Evolutionary conservation across 2,329 filamentous ascomycete species (phyloP).

Genomic region (Sporothrix humicola): DNA sequence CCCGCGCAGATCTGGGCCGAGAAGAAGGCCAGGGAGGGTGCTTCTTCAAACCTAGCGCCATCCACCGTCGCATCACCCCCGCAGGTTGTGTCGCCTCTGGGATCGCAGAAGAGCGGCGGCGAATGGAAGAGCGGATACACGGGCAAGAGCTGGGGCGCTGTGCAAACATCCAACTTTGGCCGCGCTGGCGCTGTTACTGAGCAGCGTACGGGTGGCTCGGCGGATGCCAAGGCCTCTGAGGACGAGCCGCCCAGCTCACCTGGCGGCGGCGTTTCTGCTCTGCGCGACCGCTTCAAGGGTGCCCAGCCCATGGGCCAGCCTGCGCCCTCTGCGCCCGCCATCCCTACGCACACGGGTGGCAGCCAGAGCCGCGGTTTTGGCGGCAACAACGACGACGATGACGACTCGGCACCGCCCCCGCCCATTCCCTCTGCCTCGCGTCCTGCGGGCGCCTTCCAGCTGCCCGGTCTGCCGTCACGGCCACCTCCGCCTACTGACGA

Average conservation of each 20-base stretch:
- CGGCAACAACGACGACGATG: conserved; percentile 40
- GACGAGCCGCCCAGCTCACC: conserved; percentile 56
- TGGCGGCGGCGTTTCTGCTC: conserved; percentile 70
- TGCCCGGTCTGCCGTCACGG: conserved; percentile 74
- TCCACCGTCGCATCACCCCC: conserved; percentile 40
- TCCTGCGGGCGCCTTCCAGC: conserved; percentile 75
- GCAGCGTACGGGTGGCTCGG: conserved; percentile 67
- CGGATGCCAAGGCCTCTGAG: conserved; percentile 51
- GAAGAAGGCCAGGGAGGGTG: conserved; percentile 85
- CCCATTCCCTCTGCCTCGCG: conserved; percentile 68
- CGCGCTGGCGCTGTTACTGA: conserved; percentile 61
- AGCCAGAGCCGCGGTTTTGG: neutral
- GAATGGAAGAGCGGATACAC: conserved; percentile 92
- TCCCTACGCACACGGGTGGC: conserved; percentile 47
- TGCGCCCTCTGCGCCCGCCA: conserved; percentile 44
- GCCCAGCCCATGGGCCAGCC: conserved; percentile 69
- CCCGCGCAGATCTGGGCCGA: conserved; percentile 97
- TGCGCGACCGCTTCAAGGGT: conserved; percentile 83
- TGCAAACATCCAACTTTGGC: conserved; percentile 75
- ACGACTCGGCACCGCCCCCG: conserved; percentile 64
- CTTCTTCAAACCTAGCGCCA: neutral
- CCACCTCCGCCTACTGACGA: conserved; percentile 58
- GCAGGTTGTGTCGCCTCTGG: conserved; percentile 57
- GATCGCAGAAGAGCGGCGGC: conserved; percentile 73
- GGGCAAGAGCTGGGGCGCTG: conserved; percentile 88